Percentiles rank a stretch among this genome's conserved stretches.
These are phyloP conservation scores for Pulveroboletus sp. DNA, from an alignment of 768 basidiomycete species.

Conservation along the genomic window DNA sequence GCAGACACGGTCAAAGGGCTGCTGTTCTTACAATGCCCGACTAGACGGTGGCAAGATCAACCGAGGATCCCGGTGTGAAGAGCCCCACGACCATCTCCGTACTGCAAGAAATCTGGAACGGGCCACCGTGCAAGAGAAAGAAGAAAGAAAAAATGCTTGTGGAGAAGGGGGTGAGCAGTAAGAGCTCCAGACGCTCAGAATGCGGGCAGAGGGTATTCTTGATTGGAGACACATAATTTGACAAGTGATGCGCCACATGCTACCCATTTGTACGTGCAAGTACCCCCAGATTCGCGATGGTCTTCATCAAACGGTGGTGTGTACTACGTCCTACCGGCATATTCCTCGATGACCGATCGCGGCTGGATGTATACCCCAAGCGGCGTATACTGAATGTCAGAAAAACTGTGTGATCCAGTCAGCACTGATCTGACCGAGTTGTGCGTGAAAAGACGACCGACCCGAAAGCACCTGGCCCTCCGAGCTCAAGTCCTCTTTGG, in stretches of 20 bases:
- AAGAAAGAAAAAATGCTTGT: background rate
- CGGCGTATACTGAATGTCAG: slow-evolving; percentile 33
- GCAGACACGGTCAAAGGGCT: background rate
- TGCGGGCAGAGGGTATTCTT: slow-evolving; percentile 7
- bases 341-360: slow-evolving; percentile 44
- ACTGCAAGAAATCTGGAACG: background rate
- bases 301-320: background rate
- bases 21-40: background rate
- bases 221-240: background rate
- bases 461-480: slow-evolving; percentile 54
- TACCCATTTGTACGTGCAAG: background rate
- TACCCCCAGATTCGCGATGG: slow-evolving; percentile 6
- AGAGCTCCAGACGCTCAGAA: background rate
- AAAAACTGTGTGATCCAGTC: slow-evolving; percentile 19
- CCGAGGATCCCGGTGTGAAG: background rate
- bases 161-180: background rate
- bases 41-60: background rate
- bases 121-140: background rate
- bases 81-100: background rate
- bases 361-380: slow-evolving; percentile 41
- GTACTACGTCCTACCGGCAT: slow-evolving; percentile 13
- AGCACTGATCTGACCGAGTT: background rate
- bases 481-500: slow-evolving; percentile 42
- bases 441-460: slow-evolving; percentile 18
- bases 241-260: background rate